A percentile compares a stretch with the other conserved stretches of the same genome.
Conservation (phyloP, 2,329 filamentous ascomycete genomes). For the Fusarium floridanum region DNA sequence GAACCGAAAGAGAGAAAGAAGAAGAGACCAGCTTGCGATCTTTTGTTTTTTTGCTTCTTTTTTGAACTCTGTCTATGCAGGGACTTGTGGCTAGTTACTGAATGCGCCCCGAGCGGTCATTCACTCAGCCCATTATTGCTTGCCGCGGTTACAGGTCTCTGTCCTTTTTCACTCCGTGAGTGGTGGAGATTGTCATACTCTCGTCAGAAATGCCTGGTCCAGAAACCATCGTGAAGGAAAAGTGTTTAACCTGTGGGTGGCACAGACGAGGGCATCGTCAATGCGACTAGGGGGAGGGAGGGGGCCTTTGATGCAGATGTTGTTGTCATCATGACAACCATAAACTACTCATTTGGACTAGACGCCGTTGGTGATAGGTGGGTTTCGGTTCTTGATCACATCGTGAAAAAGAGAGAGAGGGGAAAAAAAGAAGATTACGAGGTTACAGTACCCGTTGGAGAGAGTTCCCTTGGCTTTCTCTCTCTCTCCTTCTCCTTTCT, state of each 20-base stretch:
- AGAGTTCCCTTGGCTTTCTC: background rate
- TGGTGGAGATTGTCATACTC: conserved; percentile 23
- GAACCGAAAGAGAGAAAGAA: conserved; percentile 27
- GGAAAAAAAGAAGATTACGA: conserved; percentile 21
- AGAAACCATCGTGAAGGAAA: background rate
- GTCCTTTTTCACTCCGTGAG: background rate
- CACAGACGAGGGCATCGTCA: conserved; percentile 3
- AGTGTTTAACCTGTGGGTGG: background rate
- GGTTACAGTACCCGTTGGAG: conserved; percentile 21
- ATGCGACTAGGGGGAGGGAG: conserved; percentile 4
- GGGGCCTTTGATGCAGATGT: conserved; percentile 11
- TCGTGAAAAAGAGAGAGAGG: background rate
- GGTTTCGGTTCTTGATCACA: conserved; percentile 12
- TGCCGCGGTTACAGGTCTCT: background rate
- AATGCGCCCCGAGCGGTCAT: background rate
- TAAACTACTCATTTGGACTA: conserved; percentile 34
- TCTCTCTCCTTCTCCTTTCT: conserved; percentile 9
- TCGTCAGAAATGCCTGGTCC: conserved; percentile 5
- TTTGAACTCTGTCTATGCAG: background rate
- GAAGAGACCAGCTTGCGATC: background rate
- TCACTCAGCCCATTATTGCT: conserved; percentile 8
- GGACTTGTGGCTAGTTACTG: conserved; percentile 9
- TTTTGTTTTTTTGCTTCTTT: background rate
- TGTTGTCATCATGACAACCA: conserved; percentile 35
- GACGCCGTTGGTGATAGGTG: conserved; percentile 36